Base-by-base conservation (phyloP, 495 filamentous ascomycete species). In the Penicillium robsamsonii region DNA sequence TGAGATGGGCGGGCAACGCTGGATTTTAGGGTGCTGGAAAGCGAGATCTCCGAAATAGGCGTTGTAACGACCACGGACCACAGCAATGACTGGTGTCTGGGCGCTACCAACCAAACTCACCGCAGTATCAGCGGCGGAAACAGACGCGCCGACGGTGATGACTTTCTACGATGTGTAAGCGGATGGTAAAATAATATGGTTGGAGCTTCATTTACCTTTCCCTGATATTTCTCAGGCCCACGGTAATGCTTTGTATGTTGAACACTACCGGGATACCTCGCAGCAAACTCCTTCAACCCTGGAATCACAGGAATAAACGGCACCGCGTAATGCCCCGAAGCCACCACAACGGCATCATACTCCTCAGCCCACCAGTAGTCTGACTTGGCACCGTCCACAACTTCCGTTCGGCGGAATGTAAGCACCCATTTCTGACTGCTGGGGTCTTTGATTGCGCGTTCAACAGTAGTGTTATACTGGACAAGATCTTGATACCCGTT, bases 311-410 rank as follows among this genome's bases (percentile, higher is more conserved):
- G 92, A 11, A 96, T 79, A 66, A 79, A 87, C 0, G 87, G 87
- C 10, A 88, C 82, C 1, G 80, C 77, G 66, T 91, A 94, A 65
- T 96, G 91, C 0, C 92, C 92, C 33, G 81, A 88, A 2, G 89
- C 90, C 7, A 95, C 83, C 0, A 93, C 81, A 2, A 96, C 79
- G 0, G 88, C 92, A 71, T 96, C 91, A 66, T 76, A 78, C 5
- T 42, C 47, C 47, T 78, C 75, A 13, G 57, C 60, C 75, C 75
- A 78, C 75, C 75, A 78, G 43, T 74, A 71, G 58, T 78, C 74
- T 8, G 58, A 62, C 11, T n/a, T 38, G 4, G 10, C 59, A 0
- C 59, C 58, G 18, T 64, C 18, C 1, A 55, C 13, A 8, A 41
- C 4, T 37, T 66, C 66, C 8, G 67, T 62, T n/a, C 68, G 56